Evolutionary conservation across 257 asterid species (phyloP), one percentile per base, ranked within the genome.

Genomic region (Capsicum rhomboideum): DNA sequence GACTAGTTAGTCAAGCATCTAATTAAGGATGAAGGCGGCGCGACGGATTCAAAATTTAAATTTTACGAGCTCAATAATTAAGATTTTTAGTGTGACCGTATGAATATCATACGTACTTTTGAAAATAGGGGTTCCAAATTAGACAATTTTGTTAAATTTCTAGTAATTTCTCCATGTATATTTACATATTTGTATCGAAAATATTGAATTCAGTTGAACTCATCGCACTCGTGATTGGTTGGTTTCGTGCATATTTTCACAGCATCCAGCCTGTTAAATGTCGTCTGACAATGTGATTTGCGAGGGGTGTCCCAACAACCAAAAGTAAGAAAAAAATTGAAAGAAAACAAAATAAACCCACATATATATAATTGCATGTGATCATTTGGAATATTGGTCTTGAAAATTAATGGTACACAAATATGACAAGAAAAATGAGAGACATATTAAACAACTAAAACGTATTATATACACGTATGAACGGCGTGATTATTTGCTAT

Each of bases 151-250:
- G 2, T 26, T 0, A 6, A 58, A 12, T 2, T 12, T 63, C 11
- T 63, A 6, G 0, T 26, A 61, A 0, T 13, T 28, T 28, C 4
- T 12, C 1, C 6, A 2, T 26, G 9, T 61, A 0, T 23, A 0
- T 56, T 1, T 56, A 3, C 1, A 61, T 23, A 21, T 61, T 4
- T 23, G 0, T 61, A 0, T 58, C 3, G 4, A 59, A 59, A 59
- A 23, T 59, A 59, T 0, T 59, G 1, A 59, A 23, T 23, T 23
- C 17, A 12, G 0, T 28, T 61, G 0, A 61, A 61, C 11, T n/a
- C n/a, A n/a, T 23, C 20, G 10, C 0, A 4, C 20, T 26, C 10
- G 2, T 2, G 2, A 10, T 61, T 61, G 10, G 1, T 61, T 58
- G 14, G 29, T n/a, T 58, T 58, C 66, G 10, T 10, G 16, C 66